Base-by-base conservation (phyloP, 2,329 filamentous ascomycete species). In the Epicoccum nigrum region DNA sequence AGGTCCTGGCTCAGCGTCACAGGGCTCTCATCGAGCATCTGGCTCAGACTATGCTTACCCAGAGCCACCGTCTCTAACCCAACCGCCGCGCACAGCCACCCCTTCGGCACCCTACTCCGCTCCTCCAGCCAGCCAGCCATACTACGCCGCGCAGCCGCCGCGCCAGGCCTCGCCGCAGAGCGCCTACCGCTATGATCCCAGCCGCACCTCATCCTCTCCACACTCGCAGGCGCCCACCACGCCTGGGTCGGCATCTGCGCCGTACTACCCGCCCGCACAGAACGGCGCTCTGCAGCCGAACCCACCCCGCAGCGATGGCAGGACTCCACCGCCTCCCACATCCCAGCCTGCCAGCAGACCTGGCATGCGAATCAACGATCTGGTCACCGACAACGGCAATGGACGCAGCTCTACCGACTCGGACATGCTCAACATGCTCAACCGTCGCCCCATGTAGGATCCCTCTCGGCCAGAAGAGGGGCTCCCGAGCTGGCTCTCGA, bases 31-130 rank as follows among this genome's bases (percentile, higher is more conserved):
- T 70, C 67, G 65, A 55, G 59, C 65, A 55, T 60, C 71, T 54
- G 65, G 61, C 38, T 52, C 59, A 49, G 70, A 74, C 34, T 77
- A 76, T 67, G 63, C 67, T 25, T 77, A 77, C 62, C 69, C 74
- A 63, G 76, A 78, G 62, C 73, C 74, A 58, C 68, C 70, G 50
- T 69, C 67, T 73, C 71, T 76, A 68, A 77, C 74, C 57, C 69
- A 71, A 59, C 70, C 70, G 70, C 74, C 74, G 65, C 76, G 74
- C 70, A 76, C 74, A 71, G 72, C 74, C 59, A 74, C 72, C 49
- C 75, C 75, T 40, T 63, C 64, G 54, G 60, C 71, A 16, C 72
- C 74, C 5, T 77, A 75, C 61, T 65, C 74, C 47, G 69, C 67
- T 16, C 68, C 70, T 39, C 66, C 65, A 31, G 65, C 69, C 41